Conservation (phyloP, 306 rosid genomes). For the Acacia crassicarpa region DNA sequence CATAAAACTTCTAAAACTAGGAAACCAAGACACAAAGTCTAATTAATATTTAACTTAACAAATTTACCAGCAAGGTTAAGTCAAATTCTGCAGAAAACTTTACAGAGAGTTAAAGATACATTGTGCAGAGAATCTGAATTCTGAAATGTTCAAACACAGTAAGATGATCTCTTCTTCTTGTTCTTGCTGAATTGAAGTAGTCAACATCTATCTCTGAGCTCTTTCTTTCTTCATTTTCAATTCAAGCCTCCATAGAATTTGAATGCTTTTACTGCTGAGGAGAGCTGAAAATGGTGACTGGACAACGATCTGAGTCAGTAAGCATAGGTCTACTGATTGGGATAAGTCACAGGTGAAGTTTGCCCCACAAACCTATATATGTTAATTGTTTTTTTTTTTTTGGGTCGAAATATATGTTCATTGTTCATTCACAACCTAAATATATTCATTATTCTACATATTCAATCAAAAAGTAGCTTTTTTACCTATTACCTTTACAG, state of each 20-base stretch:
- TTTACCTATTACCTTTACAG: background rate
- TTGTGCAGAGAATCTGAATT: background rate
- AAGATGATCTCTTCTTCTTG: background rate
- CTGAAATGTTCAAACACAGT: background rate
- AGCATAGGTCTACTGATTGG: background rate
- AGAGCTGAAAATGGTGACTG: background rate
- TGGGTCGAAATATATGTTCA: too few species aligned
- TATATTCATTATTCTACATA: background rate
- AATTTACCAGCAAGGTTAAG: background rate
- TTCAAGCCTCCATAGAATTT: background rate
- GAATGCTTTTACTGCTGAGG: background rate
- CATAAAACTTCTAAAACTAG: background rate
- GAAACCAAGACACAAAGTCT: background rate
- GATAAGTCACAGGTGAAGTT: background rate
- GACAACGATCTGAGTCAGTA: background rate
- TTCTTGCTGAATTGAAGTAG: background rate
- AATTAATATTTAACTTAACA: background rate
- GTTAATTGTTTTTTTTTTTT: too few species aligned
- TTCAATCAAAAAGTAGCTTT: background rate
- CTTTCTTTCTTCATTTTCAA: too few species aligned
- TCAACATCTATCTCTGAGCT: background rate
- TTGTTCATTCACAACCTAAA: background rate
- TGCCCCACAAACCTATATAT: background rate
- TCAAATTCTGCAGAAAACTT: background rate
- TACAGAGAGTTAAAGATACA: background rate